These are phyloP conservation scores for Durio zibethinus DNA, from an alignment of 345 rosid genomes.

Conservation along the genomic window DNA sequence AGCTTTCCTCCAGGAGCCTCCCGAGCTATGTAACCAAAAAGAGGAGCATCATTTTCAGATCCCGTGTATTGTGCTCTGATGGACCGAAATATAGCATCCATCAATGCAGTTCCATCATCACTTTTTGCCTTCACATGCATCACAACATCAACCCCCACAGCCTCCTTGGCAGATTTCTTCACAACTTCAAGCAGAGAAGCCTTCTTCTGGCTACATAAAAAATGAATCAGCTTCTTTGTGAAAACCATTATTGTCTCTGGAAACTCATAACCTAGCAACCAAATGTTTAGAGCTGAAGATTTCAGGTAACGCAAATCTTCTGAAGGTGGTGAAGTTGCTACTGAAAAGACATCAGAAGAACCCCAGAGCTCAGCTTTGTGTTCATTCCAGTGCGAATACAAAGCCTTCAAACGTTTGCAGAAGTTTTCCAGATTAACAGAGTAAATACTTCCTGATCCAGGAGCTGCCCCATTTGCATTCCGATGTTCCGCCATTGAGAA, in stretches of 20 bases:
- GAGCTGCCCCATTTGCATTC: slow-evolving; percentile 45
- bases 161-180: slow-evolving; percentile 54
- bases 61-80: slow-evolving; percentile 36
- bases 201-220: slow-evolving; percentile 75
- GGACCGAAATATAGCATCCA: slow-evolving; percentile 36
- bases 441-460: slow-evolving; percentile 45
- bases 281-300: slow-evolving; percentile 81
- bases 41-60: slow-evolving; percentile 38
- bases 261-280: slow-evolving; percentile 93
- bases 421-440: slow-evolving; percentile 56
- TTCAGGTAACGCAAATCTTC: slow-evolving; percentile 82
- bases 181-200: slow-evolving; percentile 69
- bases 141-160: slow-evolving; percentile 52
- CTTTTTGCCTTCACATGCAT: slow-evolving; percentile 67
- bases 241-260: slow-evolving; percentile 95
- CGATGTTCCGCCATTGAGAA: slow-evolving; percentile 58
- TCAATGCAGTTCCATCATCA: slow-evolving; percentile 64
- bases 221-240: slow-evolving; percentile 63
- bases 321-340: slow-evolving; percentile 83
- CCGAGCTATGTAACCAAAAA: slow-evolving; percentile 67
- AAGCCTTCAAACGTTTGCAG: slow-evolving; percentile 50
- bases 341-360: slow-evolving; percentile 55
- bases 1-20: slow-evolving; percentile 87
- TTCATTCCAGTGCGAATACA: slow-evolving; percentile 66
- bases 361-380: slow-evolving; percentile 64